A percentile compares a stretch with the other conserved stretches of the same genome.
These are phyloP conservation scores for Cystoisospora suis DNA, from an alignment of 169 alveolate species.

Conservation along the genomic window DNA sequence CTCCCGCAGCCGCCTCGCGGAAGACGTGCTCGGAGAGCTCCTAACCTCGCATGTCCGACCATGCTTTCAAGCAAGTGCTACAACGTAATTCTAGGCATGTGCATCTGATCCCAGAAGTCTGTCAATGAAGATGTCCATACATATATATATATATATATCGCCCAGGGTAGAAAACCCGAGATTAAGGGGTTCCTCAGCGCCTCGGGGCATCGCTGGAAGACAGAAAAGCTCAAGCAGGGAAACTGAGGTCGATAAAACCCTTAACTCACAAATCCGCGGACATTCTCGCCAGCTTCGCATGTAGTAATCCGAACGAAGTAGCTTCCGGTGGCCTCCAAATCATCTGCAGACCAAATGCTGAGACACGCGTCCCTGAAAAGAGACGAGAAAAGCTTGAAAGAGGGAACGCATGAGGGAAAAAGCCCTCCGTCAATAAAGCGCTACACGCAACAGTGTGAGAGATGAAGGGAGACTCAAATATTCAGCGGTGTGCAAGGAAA, in stretches of 20 bases:
- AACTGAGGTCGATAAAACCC: background rate
- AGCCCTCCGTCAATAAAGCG: background rate
- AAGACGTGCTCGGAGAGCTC: no score
- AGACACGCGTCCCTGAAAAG: conserved; percentile 34
- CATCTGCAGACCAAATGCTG: conserved; percentile 46
- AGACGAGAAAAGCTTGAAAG: background rate
- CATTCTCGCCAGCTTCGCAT: conserved; percentile 7
- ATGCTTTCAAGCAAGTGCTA: background rate
- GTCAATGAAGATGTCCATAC: background rate
- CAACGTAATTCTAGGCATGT: no score
- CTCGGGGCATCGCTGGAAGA: background rate
- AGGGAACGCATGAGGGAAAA: background rate
- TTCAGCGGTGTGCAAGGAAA: background rate
- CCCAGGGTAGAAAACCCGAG: no score
- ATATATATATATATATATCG: no score
- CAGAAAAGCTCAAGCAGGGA: background rate
- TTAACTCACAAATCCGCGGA: background rate
- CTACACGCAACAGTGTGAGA: background rate
- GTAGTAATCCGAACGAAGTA: conserved; percentile 44
- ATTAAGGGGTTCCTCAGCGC: background rate
- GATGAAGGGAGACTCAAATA: no score
- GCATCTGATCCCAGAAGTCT: background rate
- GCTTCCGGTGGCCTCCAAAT: conserved; percentile 19
- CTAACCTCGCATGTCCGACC: background rate
- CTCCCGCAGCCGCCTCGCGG: no score